Evolutionary conservation across 2,329 filamentous ascomycete genomes (phyloP).

Genomic region (Fusarium scirpi): DNA sequence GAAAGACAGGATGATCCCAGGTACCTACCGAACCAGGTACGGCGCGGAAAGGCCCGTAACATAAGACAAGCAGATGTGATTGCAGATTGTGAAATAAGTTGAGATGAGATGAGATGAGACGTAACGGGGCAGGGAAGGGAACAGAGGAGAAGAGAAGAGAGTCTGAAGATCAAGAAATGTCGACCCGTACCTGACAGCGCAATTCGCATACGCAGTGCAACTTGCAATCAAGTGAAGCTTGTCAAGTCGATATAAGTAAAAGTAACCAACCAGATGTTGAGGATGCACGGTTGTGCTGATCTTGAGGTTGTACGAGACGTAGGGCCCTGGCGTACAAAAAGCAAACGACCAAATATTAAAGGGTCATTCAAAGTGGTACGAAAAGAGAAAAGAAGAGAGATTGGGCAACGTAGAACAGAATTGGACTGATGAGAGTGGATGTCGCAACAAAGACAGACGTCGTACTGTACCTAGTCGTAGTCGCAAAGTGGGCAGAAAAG

Average conservation of each 20-base stretch:
- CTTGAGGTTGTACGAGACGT: slow-evolving; percentile 25
- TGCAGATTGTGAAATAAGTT: slow-evolving; percentile 11
- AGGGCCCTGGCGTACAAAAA: slow-evolving; percentile 32
- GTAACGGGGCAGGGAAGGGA: background rate
- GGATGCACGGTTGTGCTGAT: slow-evolving; percentile 17
- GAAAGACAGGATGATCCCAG: slow-evolving; percentile 44
- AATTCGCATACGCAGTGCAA: slow-evolving; percentile 34
- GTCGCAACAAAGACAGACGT: background rate
- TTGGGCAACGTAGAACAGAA: background rate
- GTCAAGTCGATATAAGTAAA: slow-evolving; percentile 13
- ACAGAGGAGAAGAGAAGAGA: background rate
- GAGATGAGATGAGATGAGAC: background rate
- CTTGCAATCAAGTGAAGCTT: background rate
- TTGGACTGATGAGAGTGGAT: slow-evolving; percentile 7
- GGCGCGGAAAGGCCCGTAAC: slow-evolving; percentile 32
- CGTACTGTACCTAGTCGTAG: background rate
- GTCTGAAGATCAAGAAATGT: slow-evolving; percentile 3
- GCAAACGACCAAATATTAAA: slow-evolving; percentile 26
- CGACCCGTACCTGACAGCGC: slow-evolving; percentile 38
- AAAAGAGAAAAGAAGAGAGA: background rate
- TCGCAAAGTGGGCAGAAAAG: slow-evolving; percentile 23
- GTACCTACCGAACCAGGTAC: slow-evolving; percentile 38
- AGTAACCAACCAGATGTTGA: slow-evolving; percentile 3
- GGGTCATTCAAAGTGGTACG: slow-evolving; percentile 14
- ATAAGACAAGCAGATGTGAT: slow-evolving; percentile 7